Evolutionary conservation across 1,284 basidiomycete genomes (phyloP), one percentile per base, ranked within the genome.

Genomic region (Leccinum pachyderme): DNA sequence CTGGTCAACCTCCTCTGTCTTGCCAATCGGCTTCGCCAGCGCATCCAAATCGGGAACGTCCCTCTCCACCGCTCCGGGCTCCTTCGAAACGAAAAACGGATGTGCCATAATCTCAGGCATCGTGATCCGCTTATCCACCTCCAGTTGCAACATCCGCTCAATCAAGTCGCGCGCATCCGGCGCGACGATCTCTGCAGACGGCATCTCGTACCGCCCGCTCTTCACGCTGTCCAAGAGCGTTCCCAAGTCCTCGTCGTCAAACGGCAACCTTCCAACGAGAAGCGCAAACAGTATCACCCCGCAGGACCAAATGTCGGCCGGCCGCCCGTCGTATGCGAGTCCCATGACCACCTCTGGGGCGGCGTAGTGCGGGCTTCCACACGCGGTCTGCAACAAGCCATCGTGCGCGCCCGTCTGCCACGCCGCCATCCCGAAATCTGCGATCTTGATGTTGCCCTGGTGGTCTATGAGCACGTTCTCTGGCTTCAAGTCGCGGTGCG

Each of bases 381-480:
- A 99, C 39, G 89, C 89, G 1, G 96, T 99, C 69, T 88, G 85
- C 52, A 98, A 81, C 73, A 97, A 72, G 24, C 81, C 80, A 39
- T 76, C 78, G 13, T 43, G 41, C 13, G 41, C 80, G 56, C 73
- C 72, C 24, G 83, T 81, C 63, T 92, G 90, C 86, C 93, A 95
- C n/a, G 91, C 90, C 2, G 97, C 97, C 93, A 99, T 96, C 18
- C 97, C 96, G 73, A 99, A 99, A 75, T 99, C 97, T 3, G 95
- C 95, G 29, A 99, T 89, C 74, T 98, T 99, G 81, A 98, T 88
- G 68, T 95, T 96, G 66, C 83, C 83, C 63, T 91, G 75, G 50
- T 82, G 78, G 74, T 96, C 93, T 52, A 97, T 83, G 48, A 98
- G 79, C 47, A 98, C 77, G 70, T 99, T 99, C 72, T 99, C 97